Percentiles rank a stretch among this genome's conserved stretches.
Evolutionary conservation across 2,329 filamentous ascomycete species (phyloP).

Genomic region (Neurospora sp.): DNA sequence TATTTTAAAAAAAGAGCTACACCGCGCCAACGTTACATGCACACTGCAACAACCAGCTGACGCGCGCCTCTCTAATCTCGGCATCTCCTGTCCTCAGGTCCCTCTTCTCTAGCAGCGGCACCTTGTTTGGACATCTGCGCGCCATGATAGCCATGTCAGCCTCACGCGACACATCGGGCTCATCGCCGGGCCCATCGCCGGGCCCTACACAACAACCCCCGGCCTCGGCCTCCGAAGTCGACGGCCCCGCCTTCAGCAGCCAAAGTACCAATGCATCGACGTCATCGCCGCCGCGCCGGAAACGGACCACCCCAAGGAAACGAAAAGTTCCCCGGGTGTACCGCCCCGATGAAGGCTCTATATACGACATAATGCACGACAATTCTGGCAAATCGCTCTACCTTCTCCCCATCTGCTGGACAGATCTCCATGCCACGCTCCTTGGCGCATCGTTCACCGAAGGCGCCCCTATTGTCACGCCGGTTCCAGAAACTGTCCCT

Average conservation of each 20-base stretch:
- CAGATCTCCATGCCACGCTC: conserved; percentile 37
- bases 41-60: conserved; percentile 5
- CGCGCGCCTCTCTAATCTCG: conserved; percentile 2
- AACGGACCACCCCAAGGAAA: background rate
- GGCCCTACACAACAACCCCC: background rate
- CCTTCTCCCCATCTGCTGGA: conserved; percentile 45
- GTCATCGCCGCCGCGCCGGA: background rate
- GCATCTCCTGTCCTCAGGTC: conserved; percentile 10
- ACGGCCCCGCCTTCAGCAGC: background rate
- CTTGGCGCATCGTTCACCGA: conserved; percentile 37
- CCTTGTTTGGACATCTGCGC: conserved; percentile 19
- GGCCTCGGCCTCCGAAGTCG: background rate
- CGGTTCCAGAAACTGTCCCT: conserved; percentile 23
- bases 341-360: conserved; percentile 36
- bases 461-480: conserved; percentile 30
- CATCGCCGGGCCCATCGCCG: background rate
- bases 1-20: background rate
- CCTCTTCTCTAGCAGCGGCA: conserved; percentile 14
- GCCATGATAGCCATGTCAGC: conserved; percentile 18
- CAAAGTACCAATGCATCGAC: background rate
- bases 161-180: conserved; percentile 6
- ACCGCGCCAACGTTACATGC: background rate
- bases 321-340: conserved; percentile 13
- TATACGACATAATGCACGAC: conserved; percentile 42
- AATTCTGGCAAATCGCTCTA: conserved; percentile 38